Conservation (phyloP, 2,329 filamentous ascomycete genomes). For the Fonsecaea monophora region DNA sequence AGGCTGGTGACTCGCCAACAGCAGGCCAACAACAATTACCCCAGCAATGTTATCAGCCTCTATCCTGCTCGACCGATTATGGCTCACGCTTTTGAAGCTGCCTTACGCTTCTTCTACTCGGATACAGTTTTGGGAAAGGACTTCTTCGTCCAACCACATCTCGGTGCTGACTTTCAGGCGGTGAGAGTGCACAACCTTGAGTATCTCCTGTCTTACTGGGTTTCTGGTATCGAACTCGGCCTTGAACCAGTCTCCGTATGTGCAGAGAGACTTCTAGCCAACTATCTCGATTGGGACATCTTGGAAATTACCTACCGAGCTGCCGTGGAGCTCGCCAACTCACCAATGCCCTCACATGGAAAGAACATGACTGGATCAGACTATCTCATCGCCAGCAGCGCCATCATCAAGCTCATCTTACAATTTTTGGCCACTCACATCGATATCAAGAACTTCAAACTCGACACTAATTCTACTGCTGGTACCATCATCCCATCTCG, state of each 20-base stretch:
- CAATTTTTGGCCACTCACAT: constrained; percentile 33
- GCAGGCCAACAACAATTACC: constrained; percentile 13
- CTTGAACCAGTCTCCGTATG: constrained; percentile 35
- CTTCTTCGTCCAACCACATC: constrained; percentile 32
- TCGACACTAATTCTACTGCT: constrained; percentile 24
- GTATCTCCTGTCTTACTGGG: constrained; percentile 41
- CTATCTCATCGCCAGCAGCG: constrained; percentile 29
- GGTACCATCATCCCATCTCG: constrained; percentile 28
- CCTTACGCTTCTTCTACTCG: constrained; percentile 40
- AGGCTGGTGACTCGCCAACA: constrained; percentile 31
- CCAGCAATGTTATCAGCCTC: constrained; percentile 33
- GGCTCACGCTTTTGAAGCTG: constrained; percentile 40
- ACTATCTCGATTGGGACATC: constrained; percentile 38
- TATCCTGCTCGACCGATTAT: constrained; percentile 35
- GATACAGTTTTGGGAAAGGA: constrained; percentile 37
- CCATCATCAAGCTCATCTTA: constrained; percentile 30
- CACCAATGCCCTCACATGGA: constrained; percentile 22
- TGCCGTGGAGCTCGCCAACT: constrained; percentile 31
- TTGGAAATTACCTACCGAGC: constrained; percentile 36
- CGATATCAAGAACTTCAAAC: constrained; percentile 32
- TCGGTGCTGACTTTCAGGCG: constrained; percentile 26
- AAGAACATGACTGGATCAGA: constrained; percentile 33
- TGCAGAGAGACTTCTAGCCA: constrained; percentile 34
- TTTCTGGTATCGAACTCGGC: constrained; percentile 38
- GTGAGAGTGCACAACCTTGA: constrained; percentile 35